Percentiles rank a stretch among this genome's conserved stretches.
Evolutionary conservation across 768 basidiomycete species (phyloP).

Genomic region (Artomyces pyxidatus): DNA sequence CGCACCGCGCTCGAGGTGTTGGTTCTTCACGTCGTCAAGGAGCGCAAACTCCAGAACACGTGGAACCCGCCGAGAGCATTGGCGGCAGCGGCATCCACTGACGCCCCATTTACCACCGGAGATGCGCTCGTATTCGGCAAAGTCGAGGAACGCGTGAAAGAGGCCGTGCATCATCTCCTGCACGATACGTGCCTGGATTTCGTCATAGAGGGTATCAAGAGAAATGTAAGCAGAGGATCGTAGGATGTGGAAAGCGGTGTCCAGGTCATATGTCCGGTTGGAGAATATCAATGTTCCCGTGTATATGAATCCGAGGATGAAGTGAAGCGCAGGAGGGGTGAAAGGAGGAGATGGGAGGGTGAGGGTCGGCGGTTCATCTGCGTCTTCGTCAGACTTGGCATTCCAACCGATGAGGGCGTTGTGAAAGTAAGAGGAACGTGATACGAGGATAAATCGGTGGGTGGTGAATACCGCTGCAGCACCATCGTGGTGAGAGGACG

Average conservation of each 20-base stretch:
- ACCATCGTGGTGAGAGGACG: constrained; percentile 52
- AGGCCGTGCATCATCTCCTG: constrained; percentile 89
- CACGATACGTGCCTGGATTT: constrained; percentile 75
- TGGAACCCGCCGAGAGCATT: constrained; percentile 74
- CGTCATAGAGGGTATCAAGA: constrained; percentile 63
- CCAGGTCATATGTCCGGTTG: constrained; percentile 86
- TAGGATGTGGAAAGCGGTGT: constrained; percentile 86
- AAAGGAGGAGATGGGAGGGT: constrained; percentile 87
- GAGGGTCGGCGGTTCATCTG: constrained; percentile 46
- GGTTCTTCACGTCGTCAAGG: constrained; percentile 68
- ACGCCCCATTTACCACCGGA: constrained; percentile 75
- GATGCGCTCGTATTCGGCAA: constrained; percentile 68
- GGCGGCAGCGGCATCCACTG: constrained; percentile 76
- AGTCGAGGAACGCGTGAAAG: constrained; percentile 75
- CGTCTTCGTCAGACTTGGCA: constrained; percentile 23
- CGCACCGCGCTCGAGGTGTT: constrained; percentile 60
- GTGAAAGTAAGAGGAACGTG: constrained; percentile 84
- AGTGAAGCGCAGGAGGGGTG: constrained; percentile 89
- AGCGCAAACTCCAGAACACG: constrained; percentile 79
- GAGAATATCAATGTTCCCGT: constrained; percentile 92
- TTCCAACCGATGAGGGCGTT: constrained; percentile 67
- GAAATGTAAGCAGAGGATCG: constrained; percentile 75
- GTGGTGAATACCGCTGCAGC: constrained; percentile 83
- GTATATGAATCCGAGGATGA: constrained; percentile 91
- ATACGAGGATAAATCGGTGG: constrained; percentile 88